These are phyloP conservation scores for Epicoccum sorghinum DNA, from an alignment of 2,329 filamentous ascomycete genomes.

Conservation along the genomic window DNA sequence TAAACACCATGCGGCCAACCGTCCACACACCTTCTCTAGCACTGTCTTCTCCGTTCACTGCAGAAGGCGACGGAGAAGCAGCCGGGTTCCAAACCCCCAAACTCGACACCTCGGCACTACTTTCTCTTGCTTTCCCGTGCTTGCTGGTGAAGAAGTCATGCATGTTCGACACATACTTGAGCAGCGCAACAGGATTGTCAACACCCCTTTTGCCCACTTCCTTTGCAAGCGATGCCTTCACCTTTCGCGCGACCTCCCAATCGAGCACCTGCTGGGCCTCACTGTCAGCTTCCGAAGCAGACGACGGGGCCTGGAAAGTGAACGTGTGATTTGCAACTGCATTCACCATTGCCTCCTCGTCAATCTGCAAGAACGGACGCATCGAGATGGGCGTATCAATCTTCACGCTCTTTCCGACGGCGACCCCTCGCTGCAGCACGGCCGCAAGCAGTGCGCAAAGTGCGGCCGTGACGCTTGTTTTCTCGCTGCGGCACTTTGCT, in stretches of 20 bases:
- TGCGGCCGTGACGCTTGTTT: constrained; percentile 51
- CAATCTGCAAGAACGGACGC: constrained; percentile 42
- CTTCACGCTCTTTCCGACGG: constrained; percentile 38
- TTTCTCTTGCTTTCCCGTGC: constrained; percentile 47
- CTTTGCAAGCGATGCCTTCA: constrained; percentile 20
- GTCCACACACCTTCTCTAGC: constrained; percentile 18
- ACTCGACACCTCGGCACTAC: constrained; percentile 55
- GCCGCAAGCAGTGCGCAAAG: constrained; percentile 50
- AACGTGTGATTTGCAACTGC: constrained; percentile 12
- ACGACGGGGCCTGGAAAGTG: not conserved
- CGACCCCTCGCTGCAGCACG: constrained; percentile 42
- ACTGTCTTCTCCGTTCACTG: not conserved
- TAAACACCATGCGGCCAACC: constrained; percentile 53
- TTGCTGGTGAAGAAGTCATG: constrained; percentile 46
- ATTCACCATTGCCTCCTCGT: constrained; percentile 40
- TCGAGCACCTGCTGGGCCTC: constrained; percentile 17
- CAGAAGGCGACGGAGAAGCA: not conserved
- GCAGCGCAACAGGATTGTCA: constrained; percentile 45
- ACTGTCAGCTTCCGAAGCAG: too few species aligned
- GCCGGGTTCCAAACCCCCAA: constrained; percentile 45
- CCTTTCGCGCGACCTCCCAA: constrained; percentile 25
- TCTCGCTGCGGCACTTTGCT: constrained; percentile 44
- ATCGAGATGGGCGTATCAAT: constrained; percentile 48
- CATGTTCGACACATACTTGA: constrained; percentile 51
- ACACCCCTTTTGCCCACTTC: constrained; percentile 28